Conservation (phyloP, 345 rosid species). For the Moricandia moricandioides region DNA sequence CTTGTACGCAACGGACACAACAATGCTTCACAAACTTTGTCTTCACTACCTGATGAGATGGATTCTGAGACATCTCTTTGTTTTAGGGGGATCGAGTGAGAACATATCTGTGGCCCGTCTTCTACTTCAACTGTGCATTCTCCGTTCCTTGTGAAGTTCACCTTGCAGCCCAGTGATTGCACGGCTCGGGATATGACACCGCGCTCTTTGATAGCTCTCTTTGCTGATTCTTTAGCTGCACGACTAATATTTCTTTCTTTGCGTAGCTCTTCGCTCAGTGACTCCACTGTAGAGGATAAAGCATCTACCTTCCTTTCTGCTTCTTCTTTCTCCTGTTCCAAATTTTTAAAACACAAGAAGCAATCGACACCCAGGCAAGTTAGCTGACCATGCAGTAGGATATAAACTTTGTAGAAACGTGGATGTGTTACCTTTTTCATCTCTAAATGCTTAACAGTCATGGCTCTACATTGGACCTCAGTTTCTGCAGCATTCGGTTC, state of each 20-base stretch:
- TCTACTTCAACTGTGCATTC: slow-evolving; percentile 63
- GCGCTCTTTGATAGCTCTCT: slow-evolving; percentile 62
- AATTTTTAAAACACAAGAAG: slow-evolving; percentile 5
- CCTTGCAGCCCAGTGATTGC: slow-evolving; percentile 84
- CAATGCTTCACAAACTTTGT: slow-evolving; percentile 55
- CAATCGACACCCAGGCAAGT: neutral
- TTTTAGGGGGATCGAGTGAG: slow-evolving; percentile 41
- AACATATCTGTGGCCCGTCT: slow-evolving; percentile 32
- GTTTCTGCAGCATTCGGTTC: slow-evolving; percentile 77
- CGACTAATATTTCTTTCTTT: slow-evolving; percentile 63
- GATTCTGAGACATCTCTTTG: slow-evolving; percentile 68
- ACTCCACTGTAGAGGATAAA: slow-evolving; percentile 45
- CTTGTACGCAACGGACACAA: slow-evolving; percentile 55
- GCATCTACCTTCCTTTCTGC: slow-evolving; percentile 70
- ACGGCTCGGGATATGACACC: slow-evolving; percentile 71
- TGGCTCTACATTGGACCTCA: slow-evolving; percentile 66
- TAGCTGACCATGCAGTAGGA: neutral
- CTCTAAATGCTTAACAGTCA: slow-evolving; percentile 57
- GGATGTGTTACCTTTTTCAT: slow-evolving; percentile 53
- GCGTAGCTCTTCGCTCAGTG: slow-evolving; percentile 52
- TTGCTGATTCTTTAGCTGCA: slow-evolving; percentile 64
- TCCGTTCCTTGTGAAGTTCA: slow-evolving; percentile 58
- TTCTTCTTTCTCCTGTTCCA: slow-evolving; percentile 67
- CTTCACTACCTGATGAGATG: slow-evolving; percentile 51
- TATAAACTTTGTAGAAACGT: neutral